These are phyloP conservation scores for Phaffia australis DNA, from an alignment of 768 basidiomycete species.

Conservation along the genomic window DNA sequence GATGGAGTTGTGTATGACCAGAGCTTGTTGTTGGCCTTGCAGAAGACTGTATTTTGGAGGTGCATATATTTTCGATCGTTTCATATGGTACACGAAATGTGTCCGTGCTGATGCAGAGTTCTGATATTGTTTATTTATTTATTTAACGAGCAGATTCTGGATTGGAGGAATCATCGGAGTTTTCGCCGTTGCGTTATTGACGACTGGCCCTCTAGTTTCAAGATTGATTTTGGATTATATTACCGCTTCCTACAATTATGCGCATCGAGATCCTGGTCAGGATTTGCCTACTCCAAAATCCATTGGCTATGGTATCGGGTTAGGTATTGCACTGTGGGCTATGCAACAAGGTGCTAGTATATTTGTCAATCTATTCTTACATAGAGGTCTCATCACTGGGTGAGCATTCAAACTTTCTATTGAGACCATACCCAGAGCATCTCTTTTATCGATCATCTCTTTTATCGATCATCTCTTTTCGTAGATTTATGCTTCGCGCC, in stretches of 20 bases:
- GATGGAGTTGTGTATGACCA: conserved; percentile 41
- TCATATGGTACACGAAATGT: not conserved
- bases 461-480: conserved; percentile 7
- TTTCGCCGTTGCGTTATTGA: conserved; percentile 37
- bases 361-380: conserved; percentile 22
- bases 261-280: conserved; percentile 28
- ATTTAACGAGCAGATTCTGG: conserved; percentile 33
- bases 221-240: conserved; percentile 54
- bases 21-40: conserved; percentile 46
- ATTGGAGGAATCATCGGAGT: conserved; percentile 45
- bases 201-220: conserved; percentile 50
- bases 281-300: conserved; percentile 30
- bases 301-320: conserved; percentile 58
- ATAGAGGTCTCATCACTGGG: conserved; percentile 11
- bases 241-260: conserved; percentile 43
- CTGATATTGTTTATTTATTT: not conserved
- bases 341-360: conserved; percentile 60
- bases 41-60: conserved; percentile 43
- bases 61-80: no score
- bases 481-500: conserved; percentile 9
- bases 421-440: conserved; percentile 12
- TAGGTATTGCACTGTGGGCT: conserved; percentile 58
- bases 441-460: not conserved
- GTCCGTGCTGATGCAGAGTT: not conserved
- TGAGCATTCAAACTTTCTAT: conserved; percentile 7